Conservation (phyloP, 768 basidiomycete genomes). For the Lactarius tabidus region DNA sequence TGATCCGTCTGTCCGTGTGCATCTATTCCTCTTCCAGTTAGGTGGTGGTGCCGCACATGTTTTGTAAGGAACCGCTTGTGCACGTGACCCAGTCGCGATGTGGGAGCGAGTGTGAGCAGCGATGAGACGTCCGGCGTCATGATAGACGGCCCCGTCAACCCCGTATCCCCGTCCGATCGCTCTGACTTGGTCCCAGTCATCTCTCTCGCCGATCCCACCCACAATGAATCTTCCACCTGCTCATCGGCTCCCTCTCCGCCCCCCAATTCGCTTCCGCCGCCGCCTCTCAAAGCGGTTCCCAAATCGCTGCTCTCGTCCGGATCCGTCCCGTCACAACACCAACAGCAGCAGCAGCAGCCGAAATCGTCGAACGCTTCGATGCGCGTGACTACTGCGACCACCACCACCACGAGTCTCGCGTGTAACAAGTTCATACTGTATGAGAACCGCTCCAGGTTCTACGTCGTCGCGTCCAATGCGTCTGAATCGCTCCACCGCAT, state of each 20-base stretch:
- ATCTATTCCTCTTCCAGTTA: not conserved
- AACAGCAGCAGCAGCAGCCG: not conserved
- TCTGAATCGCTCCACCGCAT: slow-evolving; percentile 86
- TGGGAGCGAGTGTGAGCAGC: not conserved
- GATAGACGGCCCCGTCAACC: not conserved
- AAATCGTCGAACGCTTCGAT: not conserved
- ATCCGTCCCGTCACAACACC: not conserved
- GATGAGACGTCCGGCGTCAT: not conserved
- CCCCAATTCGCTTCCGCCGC: not conserved
- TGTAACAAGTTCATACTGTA: slow-evolving; percentile 89
- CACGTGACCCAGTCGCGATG: not conserved
- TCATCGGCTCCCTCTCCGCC: not conserved
- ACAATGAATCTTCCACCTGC: not conserved
- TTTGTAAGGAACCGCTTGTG: not conserved
- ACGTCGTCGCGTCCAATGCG: slow-evolving; percentile 86
- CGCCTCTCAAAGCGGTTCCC: not conserved
- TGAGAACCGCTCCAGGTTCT: slow-evolving; percentile 89
- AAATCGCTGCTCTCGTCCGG: not conserved
- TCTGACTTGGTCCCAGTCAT: not conserved
- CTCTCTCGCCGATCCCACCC: not conserved
- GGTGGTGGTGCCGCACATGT: not conserved
- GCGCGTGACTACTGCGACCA: not conserved
- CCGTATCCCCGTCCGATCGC: no score
- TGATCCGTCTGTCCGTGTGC: not conserved
- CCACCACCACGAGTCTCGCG: slow-evolving; percentile 22